Conservation (phyloP, 768 basidiomycete species). For the Tulasnella sp. region DNA sequence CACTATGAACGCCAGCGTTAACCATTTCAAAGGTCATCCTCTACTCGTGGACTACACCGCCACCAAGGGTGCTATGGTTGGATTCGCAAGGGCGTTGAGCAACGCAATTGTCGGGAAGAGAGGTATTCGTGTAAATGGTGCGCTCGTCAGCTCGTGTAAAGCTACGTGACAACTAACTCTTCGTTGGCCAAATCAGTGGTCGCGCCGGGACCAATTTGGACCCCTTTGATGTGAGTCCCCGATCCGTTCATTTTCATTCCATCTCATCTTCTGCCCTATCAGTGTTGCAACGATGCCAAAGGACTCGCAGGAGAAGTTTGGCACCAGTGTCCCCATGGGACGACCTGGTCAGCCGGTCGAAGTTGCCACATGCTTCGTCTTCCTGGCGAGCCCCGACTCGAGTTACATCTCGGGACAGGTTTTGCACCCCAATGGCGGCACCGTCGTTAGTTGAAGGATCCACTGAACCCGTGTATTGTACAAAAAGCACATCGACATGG, state of each 20-base stretch:
- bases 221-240: slow-evolving; percentile 30
- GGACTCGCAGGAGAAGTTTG: slow-evolving; percentile 27
- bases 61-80: slow-evolving; percentile 43
- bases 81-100: slow-evolving; percentile 36
- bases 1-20: slow-evolving; percentile 36
- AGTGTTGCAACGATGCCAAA: slow-evolving; percentile 30
- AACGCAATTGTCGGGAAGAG: slow-evolving; percentile 41
- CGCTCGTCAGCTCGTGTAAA: slow-evolving; percentile 14
- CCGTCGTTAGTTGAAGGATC: slow-evolving; percentile 5
- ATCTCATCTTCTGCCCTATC: neutral
- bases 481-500: too few species aligned
- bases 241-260: slow-evolving; percentile 4
- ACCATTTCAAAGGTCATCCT: slow-evolving; percentile 35
- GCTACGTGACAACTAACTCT: neutral
- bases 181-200: slow-evolving; percentile 24
- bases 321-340: slow-evolving; percentile 31
- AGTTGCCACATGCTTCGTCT: slow-evolving; percentile 37
- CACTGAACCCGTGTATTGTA: too few species aligned
- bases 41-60: slow-evolving; percentile 43
- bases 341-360: slow-evolving; percentile 42
- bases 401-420: slow-evolving; percentile 33
- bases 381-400: slow-evolving; percentile 36
- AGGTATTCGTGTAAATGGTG: slow-evolving; percentile 37
- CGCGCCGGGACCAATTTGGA: slow-evolving; percentile 38
- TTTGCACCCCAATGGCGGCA: slow-evolving; percentile 21